Base-by-base conservation (phyloP, 1,139 yeast genomes). In the Ashbya aceris region DNA sequence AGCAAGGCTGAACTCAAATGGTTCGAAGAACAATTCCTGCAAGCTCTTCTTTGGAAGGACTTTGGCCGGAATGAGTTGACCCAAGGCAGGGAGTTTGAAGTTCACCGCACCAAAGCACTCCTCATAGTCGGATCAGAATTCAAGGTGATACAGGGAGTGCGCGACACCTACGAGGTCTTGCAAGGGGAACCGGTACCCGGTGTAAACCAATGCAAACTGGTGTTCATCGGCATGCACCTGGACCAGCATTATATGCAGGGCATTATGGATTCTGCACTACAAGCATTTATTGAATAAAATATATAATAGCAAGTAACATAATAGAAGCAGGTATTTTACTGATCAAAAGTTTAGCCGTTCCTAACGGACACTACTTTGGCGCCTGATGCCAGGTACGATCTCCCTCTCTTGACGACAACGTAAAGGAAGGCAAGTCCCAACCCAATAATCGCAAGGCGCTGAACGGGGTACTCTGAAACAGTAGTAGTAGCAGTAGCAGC, bases 121-220 rank as follows among this genome's bases (percentile, higher is more conserved):
- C 62, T 85, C 7, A 51, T 86, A 12, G 73, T 79, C 2, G 57
- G 56, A 7, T 58, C 60, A 11, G 39, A 40, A 6, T 77, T 73
- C n/a, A 68, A 74, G 46, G 87, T 91, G 1, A 66, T 91, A n/a
- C 98, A 91, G 59, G 97, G 95, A 4, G 98, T 91, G 0, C 69
- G 97, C 47, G 94, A 86, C 46, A 85, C 95, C 0, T 91, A 86
- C 61, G 98, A 91, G 49, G 69, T 86, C 1, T 71, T 82, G 5
- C 77, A 74, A 0, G 76, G 72, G 0, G 69, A 69, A 2, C 66
- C 64, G 2, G 62, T 68, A 6, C 61, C 66, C 13, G 70, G 70
- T 6, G 48, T 62, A 11, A 43, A 54, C 5, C 50, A 50, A 4
- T 69, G 76, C 49, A 83, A 84, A 60, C 56, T 91, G 37, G 95